Evolutionary conservation across 148 eudicot species (phyloP), one percentile per base, ranked within the genome.

Genomic region (Linanthus parryae): DNA sequence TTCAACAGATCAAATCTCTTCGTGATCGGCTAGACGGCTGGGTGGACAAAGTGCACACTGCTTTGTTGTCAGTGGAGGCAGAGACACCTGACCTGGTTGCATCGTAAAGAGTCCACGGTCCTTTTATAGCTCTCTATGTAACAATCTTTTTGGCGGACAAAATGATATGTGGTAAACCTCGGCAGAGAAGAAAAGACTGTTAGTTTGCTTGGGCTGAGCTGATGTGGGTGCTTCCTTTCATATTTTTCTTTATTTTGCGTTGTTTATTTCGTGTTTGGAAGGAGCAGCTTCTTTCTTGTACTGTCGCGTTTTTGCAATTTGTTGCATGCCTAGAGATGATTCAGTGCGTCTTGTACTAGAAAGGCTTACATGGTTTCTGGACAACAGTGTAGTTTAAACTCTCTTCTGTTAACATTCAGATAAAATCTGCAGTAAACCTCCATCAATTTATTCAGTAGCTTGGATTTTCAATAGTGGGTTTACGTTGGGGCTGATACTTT

Each of bases 1-100:
- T 87, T 63, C 55, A 71, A 4, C 95, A 91, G 56, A 75, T 91
- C 69, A 79, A 75, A 54, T 79, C 95, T 3, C 56, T 92, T 60
- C 79, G 90, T 44, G 90, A 84, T 52, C 75, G 90, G 21, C 64
- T 91, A 36, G 95, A 83, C 65, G 69, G 39, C 49, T 91, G 98
- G 98, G 42, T 86, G 49, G 89, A 66, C 21, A 91, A 91, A 71
- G 98, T 91, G 9, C 81, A 78, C 72, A 73, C 95, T 5, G 78
- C 98, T 44, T 70, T 91, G 72, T 44, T 80, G 54, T 86, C 98
- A 0, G 87, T 91, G 29, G 98, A 91, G 62, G 95, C 98, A 8
- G 98, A 91, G 60, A 86, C 95, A 26, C 98, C 95, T 29, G 98
- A 91, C 67, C 54, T 86, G 34, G 78, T 91, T 24, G 79, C 88